A percentile compares a stretch with the other conserved stretches of the same genome.
phyloP scores from a whole-genome alignment of 306 rosid species.

The Quercus suber region DNA sequence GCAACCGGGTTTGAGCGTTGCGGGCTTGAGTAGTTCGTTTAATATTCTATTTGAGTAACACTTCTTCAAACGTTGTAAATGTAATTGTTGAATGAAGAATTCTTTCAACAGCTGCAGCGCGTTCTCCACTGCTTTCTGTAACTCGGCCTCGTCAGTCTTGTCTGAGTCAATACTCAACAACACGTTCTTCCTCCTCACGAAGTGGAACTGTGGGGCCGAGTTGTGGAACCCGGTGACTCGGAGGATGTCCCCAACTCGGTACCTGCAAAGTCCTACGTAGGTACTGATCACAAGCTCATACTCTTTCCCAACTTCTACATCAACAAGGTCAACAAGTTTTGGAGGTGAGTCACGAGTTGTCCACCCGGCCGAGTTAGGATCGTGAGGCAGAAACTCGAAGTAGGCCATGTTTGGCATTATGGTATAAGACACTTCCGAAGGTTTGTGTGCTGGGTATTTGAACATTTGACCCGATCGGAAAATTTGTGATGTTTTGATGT shows the following conservation, averaged over 20 bases:
- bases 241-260: constrained; percentile 61
- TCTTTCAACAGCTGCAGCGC: constrained; percentile 29
- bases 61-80: no score
- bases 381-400: constrained; percentile 54
- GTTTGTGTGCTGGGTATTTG: constrained; percentile 55
- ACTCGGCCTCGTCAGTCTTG: constrained; percentile 60
- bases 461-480: no score
- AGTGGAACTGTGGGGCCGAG: constrained; percentile 63
- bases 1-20: no score
- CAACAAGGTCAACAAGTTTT: constrained; percentile 35
- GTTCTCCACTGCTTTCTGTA: constrained; percentile 48
- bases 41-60: no score
- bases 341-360: background rate
- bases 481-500: no score
- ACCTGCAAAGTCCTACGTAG: constrained; percentile 49
- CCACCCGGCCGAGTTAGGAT: constrained; percentile 15
- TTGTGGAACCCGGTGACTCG: constrained; percentile 65
- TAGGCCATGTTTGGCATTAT: constrained; percentile 74
- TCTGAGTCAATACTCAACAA: constrained; percentile 55
- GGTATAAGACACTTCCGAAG: constrained; percentile 46
- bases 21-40: no score
- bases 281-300: constrained; percentile 57
- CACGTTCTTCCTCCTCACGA: constrained; percentile 57
- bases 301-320: constrained; percentile 49
- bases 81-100: no score